These are phyloP conservation scores for Fusarium penzigii DNA, from an alignment of 2,329 filamentous ascomycete genomes.

Conservation along the genomic window DNA sequence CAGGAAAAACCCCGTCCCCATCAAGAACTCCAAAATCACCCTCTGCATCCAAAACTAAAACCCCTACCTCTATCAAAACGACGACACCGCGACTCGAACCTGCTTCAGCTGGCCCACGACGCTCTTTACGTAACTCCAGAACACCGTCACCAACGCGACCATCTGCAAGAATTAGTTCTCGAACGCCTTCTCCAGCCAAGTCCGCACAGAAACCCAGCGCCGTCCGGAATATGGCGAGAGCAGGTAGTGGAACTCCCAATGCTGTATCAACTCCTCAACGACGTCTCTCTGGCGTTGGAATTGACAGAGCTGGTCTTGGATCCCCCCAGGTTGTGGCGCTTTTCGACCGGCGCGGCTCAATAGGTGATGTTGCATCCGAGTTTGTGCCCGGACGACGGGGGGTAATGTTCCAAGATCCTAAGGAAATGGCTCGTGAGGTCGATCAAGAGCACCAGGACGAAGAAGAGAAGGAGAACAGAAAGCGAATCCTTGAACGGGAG, in stretches of 20 bases:
- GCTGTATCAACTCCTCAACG: constrained; percentile 59
- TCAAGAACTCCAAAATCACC: constrained; percentile 24
- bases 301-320: constrained; percentile 70
- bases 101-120: constrained; percentile 14
- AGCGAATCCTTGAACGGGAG: constrained; percentile 56
- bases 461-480: constrained; percentile 59
- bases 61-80: constrained; percentile 28
- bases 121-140: constrained; percentile 10
- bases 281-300: constrained; percentile 66
- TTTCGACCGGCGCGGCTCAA: constrained; percentile 69
- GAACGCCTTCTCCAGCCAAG: constrained; percentile 28
- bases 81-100: constrained; percentile 23
- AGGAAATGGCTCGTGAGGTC: constrained; percentile 61
- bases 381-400: constrained; percentile 58
- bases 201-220: constrained; percentile 37
- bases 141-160: constrained; percentile 23
- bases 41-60: constrained; percentile 19
- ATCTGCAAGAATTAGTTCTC: constrained; percentile 16
- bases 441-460: constrained; percentile 62
- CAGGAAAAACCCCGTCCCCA: constrained; percentile 27
- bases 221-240: constrained; percentile 55
- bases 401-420: constrained; percentile 67
- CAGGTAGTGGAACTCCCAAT: constrained; percentile 61
- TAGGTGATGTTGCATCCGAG: constrained; percentile 64
- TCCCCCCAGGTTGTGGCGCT: constrained; percentile 73